Base-by-base conservation (phyloP, 495 filamentous ascomycete species). In the Daldinia concentrica region DNA sequence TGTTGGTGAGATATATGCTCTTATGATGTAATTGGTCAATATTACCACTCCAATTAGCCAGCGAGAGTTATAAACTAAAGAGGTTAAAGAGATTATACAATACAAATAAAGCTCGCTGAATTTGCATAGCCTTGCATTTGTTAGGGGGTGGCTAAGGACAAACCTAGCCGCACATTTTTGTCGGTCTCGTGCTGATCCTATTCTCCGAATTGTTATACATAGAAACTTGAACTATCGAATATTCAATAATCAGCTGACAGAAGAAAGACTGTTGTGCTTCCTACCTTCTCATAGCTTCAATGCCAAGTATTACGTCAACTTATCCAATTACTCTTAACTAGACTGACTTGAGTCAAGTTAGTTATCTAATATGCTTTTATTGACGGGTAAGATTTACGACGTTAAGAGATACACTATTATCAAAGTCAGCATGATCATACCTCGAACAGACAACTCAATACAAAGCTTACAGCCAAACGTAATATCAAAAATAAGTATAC, bases 1-100 rank as follows among this genome's bases (percentile, higher is more conserved):
- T 55, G 57, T 45, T 57, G 27, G 58, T 58, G 27, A 59, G 56
- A 58, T 41, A 24, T 69, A 56, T 54, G 17, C 34, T 68, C 11
- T 66, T 55, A 66, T 66, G 7, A 32, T 60, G 36, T 22, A 55
- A 34, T 41, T 24, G 45, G 50, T 30, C 32, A 39, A 37, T 11
- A 56, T 26, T 17, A n/a, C 15, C 0, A 48, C 7, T 48, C 43
- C 9, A 24, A 24, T 19, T 2, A 48, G 3, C 17, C 6, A 48
- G 24, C 17, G 1, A 48, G 43, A 48, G 43, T 22, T 48, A 2
- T 9, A 8, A 37, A 27, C 14, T 7, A 48, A 45, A 27, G 34
- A 1, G 37, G 24, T 34, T 12, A 29, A 52, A 14, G 32, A 32
- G 34, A 59, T 59, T 22, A 54, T 43, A 63, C 34, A n/a, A n/a